These are phyloP conservation scores for Cicer bijugum DNA, from an alignment of 306 rosid genomes.

Conservation along the genomic window DNA sequence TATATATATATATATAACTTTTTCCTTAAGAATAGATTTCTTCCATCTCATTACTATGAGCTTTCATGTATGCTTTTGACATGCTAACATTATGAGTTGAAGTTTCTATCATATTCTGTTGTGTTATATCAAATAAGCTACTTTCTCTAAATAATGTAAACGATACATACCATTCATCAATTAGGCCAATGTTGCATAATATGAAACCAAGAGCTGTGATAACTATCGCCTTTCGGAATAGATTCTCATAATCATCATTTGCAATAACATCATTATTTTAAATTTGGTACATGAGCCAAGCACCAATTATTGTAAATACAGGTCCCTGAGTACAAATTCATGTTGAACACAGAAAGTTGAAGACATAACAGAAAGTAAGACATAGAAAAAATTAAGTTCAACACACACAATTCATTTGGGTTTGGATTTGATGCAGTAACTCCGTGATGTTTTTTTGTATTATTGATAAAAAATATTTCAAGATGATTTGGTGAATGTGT, in stretches of 20 bases:
- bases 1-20: neutral
- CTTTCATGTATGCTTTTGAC: constrained; percentile 20
- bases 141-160: constrained; percentile 10
- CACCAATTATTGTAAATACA: constrained; percentile 86
- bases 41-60: constrained; percentile 3
- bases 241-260: constrained; percentile 57
- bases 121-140: neutral
- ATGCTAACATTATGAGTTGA: constrained; percentile 14
- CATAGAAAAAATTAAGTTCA: neutral
- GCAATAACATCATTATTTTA: constrained; percentile 63
- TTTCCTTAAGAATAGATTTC: neutral
- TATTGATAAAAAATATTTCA: neutral
- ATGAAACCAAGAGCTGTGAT: constrained; percentile 62
- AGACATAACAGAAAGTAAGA: neutral
- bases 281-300: constrained; percentile 80
- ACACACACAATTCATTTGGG: neutral
- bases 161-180: constrained; percentile 83
- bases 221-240: constrained; percentile 76
- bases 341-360: constrained; percentile 11
- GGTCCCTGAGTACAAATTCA: constrained; percentile 65
- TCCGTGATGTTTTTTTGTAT: no score
- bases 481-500: neutral
- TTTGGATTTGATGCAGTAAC: neutral
- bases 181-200: constrained; percentile 71
- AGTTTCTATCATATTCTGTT: neutral